phyloP scores from a whole-genome alignment of 306 rosid species.

The Spatholobus suberectus region DNA sequence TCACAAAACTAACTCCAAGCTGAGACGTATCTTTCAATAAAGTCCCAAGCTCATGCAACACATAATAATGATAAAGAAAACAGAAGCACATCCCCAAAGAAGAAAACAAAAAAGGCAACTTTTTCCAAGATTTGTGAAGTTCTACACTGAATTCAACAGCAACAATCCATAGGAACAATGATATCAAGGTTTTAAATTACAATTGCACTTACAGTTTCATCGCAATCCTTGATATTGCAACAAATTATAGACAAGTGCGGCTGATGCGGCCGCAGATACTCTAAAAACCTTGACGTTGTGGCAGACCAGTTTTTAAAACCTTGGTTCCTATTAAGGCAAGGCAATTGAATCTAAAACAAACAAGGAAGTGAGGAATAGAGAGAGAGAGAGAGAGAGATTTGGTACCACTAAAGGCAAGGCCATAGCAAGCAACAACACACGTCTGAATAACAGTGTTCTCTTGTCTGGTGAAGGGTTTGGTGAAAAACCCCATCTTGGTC shows the following conservation, averaged over 20 bases:
- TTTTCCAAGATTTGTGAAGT: background rate
- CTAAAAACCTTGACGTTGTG: background rate
- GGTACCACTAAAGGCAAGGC: conserved; percentile 80
- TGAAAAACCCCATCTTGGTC: conserved; percentile 59
- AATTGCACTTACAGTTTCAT: too few species aligned
- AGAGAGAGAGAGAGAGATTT: background rate
- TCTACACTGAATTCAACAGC: conserved; percentile 5
- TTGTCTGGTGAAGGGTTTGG: conserved; percentile 77
- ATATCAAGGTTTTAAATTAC: background rate
- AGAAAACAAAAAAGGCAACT: background rate
- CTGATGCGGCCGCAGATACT: too few species aligned
- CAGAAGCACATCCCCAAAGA: conserved; percentile 1
- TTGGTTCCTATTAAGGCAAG: background rate
- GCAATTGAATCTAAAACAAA: background rate
- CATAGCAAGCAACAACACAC: conserved; percentile 97
- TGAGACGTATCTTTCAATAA: conserved; percentile 9
- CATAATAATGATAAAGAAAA: background rate
- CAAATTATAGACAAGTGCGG: background rate
- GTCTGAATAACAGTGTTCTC: conserved; percentile 99
- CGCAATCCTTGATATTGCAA: background rate
- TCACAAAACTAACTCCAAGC: background rate
- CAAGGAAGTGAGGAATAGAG: background rate
- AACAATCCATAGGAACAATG: background rate
- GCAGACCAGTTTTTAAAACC: background rate
- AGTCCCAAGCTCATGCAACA: conserved; percentile 11